Base-by-base conservation (phyloP, 345 rosid species). In the Orychophragmus violaceus region DNA sequence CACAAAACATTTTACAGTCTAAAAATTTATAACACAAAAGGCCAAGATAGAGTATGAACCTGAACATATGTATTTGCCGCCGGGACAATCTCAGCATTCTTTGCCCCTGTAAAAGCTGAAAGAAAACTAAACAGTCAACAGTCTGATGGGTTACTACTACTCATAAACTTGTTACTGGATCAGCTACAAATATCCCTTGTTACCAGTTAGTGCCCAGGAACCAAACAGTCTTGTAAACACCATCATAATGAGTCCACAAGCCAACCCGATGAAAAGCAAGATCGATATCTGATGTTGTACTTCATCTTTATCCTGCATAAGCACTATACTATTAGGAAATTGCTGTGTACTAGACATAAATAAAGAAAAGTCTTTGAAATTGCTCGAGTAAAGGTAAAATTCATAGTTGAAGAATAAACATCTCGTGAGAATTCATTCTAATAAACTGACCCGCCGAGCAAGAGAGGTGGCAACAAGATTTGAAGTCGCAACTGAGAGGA, bases 281-380 rank as follows among this genome's bases (percentile, higher is more conserved):
- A 84, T 70, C n/a, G 97, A 94, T 72, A 93, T 86, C 77, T 90
- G 95, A 77, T 88, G 96, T 45, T 90, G 97, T 66, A 85, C 96
- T 74, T 83, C 88, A 5, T 80, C 71, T 79, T 81, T 87, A 76
- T 85, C 92, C 97, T 94, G 86, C 84, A 73, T 8, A 49, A 60
- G 25, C 58, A 39, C 32, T 62, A 9, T 5, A 64, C 51, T n/a
- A 19, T 64, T 64, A 70, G 48, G 69, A 69, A 35, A 35, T 58
- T 22, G 53, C 61, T 46, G 6, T 30, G 52, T 35, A 25, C 29
- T 24, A 42, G 54, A 9, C n/a, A 59, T 8, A 22, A 14, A 30
- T 55, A 33, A n/a, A 18, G 13, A 49, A 69, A 60, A 60, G 1
- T 37, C 54, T 28, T n/a, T 52, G 41, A 45, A 28, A n/a, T 33